A percentile compares a stretch with the other conserved stretches of the same genome.
phyloP scores from a whole-genome alignment of 2,329 filamentous ascomycete species.

The Graphilbum sp. region DNA sequence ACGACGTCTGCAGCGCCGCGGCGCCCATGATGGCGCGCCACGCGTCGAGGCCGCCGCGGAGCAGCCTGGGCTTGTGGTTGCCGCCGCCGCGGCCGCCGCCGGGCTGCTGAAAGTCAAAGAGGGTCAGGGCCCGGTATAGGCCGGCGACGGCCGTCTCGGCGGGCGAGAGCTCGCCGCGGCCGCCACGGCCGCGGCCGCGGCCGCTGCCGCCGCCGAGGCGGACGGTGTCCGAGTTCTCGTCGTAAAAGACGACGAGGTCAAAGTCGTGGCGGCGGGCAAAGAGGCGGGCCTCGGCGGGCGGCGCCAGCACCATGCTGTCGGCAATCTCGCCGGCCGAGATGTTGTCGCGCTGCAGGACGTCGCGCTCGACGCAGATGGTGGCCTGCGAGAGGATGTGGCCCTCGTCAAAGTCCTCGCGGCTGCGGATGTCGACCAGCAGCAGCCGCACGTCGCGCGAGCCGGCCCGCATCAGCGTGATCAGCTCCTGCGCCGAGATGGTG shows the following conservation, averaged over 20 bases:
- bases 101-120: slow-evolving; percentile 49
- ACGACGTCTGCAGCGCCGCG: slow-evolving; percentile 37
- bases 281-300: slow-evolving; percentile 55
- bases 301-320: slow-evolving; percentile 55
- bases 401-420: slow-evolving; percentile 64
- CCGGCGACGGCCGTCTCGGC: slow-evolving; percentile 43
- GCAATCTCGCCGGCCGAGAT: slow-evolving; percentile 44
- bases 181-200: slow-evolving; percentile 1
- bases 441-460: slow-evolving; percentile 40
- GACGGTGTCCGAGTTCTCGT: slow-evolving; percentile 49
- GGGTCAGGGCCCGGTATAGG: slow-evolving; percentile 62
- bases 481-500: slow-evolving; percentile 49
- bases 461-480: slow-evolving; percentile 52
- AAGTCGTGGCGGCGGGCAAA: slow-evolving; percentile 61
- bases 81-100: slow-evolving; percentile 18
- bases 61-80: slow-evolving; percentile 49
- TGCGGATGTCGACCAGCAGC: slow-evolving; percentile 72
- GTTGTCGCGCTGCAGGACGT: slow-evolving; percentile 50
- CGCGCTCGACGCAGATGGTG: slow-evolving; percentile 80
- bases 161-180: slow-evolving; percentile 6
- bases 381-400: slow-evolving; percentile 76
- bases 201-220: slow-evolving; percentile 13
- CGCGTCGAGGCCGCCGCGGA: slow-evolving; percentile 69
- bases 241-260: slow-evolving; percentile 83
- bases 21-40: slow-evolving; percentile 74